Conservation (phyloP, 2,329 filamentous ascomycete genomes). For the Apiospora phragmitis region DNA sequence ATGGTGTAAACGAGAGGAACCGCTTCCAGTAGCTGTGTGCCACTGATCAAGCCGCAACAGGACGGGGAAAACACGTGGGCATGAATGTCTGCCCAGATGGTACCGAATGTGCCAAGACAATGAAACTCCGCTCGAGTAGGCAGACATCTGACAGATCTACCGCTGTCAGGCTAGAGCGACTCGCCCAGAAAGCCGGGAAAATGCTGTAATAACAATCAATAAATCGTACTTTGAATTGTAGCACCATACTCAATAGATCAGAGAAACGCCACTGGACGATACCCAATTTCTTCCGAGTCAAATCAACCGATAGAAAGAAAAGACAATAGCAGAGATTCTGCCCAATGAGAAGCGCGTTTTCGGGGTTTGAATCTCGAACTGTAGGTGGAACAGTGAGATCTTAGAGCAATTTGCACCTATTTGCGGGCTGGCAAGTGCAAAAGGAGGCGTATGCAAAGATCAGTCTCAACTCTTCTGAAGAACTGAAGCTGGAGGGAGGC, state of each 20-base stretch:
- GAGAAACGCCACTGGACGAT: background rate
- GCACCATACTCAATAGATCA: background rate
- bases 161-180: background rate
- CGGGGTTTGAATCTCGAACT: background rate
- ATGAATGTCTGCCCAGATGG: background rate
- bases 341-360: background rate
- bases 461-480: background rate
- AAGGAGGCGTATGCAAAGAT: background rate
- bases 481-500: background rate
- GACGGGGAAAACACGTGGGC: background rate
- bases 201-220: background rate
- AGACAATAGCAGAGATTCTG: background rate
- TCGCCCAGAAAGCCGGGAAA: background rate
- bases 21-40: background rate
- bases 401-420: background rate
- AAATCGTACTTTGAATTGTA: background rate
- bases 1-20: background rate
- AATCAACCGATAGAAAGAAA: background rate
- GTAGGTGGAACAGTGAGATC: background rate
- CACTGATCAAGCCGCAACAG: background rate
- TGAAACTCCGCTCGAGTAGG: background rate
- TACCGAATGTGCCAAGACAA: background rate
- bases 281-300: background rate
- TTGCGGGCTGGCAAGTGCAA: background rate
- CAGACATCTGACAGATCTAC: background rate